Base-by-base conservation (phyloP, 768 basidiomycete genomes). In the Termitomyces titanicus region DNA sequence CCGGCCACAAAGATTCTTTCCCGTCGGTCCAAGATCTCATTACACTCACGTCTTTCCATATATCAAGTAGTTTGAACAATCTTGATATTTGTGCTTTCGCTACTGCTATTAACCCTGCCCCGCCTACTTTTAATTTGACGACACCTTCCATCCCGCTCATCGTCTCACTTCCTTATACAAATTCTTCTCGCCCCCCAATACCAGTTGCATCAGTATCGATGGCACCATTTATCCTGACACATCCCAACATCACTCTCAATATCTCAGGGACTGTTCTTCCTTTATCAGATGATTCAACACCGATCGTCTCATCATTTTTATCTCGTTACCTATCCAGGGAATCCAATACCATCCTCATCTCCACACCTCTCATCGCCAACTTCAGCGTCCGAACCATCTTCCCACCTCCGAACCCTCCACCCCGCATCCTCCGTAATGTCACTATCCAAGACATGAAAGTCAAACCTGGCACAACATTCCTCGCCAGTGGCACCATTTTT, bases 381-480 rank as follows among this genome's bases (percentile, higher is more conserved):
- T 63, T 85, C 25, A 59, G 70, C 20, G 60, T 82, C 10, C 63
- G 78, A 25, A 73, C 81, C 17, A 67, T 72, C 1, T 92, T 93
- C 62, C 92, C 91, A 3, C 79, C 80, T 0, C 88, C 86, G 1
- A 67, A 74, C 44, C 82, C 84, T 5, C 78, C 75, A 24, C 90
- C 92, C 1, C 73, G 80, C 25, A 72, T 94, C 34, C 74, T 94
- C 13, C 81, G 80, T 12, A 74, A 89, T 59, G 85, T 93, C 40
- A 87, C 87, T 3, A 86, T 93, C 56, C 77, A 76, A 40, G 78
- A 88, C 63, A 92, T 93, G 91, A 81, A 79, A 62, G 76, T 92
- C 54, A 82, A 76, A 56, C 77, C 86, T 0, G 78, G 74, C 0
- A 72, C 63, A 9, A 52, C 64, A 40, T 78, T 92, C 63, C 72